Evolutionary conservation across 345 rosid species (phyloP).

Genomic region (Viola odorata): DNA sequence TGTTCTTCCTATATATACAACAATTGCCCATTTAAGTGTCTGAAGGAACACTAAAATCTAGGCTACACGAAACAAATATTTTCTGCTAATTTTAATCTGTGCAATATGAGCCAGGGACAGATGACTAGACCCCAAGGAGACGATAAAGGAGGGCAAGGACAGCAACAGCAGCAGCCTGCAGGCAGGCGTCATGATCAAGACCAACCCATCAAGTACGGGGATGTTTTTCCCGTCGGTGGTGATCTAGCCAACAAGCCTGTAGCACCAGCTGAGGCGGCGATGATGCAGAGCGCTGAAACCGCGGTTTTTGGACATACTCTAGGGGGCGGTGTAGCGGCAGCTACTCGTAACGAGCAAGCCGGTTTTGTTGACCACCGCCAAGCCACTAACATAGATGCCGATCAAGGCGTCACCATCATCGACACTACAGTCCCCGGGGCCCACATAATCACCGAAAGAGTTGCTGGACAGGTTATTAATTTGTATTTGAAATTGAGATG

Average conservation of each 20-base stretch:
- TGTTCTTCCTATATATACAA: not conserved
- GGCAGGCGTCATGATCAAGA: conserved; percentile 13
- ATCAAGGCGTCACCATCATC: conserved; percentile 46
- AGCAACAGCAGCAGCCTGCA: not conserved
- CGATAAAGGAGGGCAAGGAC: not conserved
- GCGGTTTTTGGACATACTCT: conserved; percentile 51
- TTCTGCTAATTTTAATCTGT: too few relatives aligned
- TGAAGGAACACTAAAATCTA: not conserved
- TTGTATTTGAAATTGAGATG: not conserved
- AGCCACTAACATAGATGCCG: conserved; percentile 28
- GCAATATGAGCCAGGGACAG: not conserved
- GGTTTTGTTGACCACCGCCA: conserved; percentile 47
- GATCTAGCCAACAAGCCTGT: conserved; percentile 42
- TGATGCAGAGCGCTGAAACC: conserved; percentile 75
- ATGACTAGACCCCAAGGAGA: not conserved
- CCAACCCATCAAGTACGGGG: conserved; percentile 46
- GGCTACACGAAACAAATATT: too few relatives aligned
- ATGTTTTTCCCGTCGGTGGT: conserved; percentile 51
- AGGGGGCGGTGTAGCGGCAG: conserved; percentile 63
- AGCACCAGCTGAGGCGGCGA: conserved; percentile 61
- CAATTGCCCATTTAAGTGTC: not conserved
- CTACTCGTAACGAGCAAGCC: conserved; percentile 42
- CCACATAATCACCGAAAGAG: conserved; percentile 49
- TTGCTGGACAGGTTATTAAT: conserved; percentile 52
- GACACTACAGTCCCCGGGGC: conserved; percentile 48